A percentile compares a stretch with the other conserved stretches of the same genome.
phyloP scores from a whole-genome alignment of 2,329 filamentous ascomycete genomes.

The Neonectria neomacrospora region DNA sequence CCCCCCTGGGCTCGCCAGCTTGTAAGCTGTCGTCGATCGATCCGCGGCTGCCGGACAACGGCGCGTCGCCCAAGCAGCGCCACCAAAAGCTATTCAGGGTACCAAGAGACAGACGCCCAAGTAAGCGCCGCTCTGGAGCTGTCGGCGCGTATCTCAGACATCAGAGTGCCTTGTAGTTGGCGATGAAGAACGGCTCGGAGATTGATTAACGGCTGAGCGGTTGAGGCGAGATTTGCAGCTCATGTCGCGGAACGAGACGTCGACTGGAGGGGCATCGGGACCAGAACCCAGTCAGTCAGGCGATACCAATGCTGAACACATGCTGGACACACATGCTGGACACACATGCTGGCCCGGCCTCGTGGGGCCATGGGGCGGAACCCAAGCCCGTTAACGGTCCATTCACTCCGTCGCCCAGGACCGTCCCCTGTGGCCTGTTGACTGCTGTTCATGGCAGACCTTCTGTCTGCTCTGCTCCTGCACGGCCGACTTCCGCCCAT shows the following conservation, averaged over 20 bases:
- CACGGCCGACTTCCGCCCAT: slow-evolving; percentile 28
- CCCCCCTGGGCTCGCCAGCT: not conserved
- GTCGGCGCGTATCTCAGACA: not conserved
- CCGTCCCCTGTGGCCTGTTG: not conserved
- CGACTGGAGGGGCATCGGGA: slow-evolving; percentile 15
- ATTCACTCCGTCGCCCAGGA: not conserved
- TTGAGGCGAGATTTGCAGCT: slow-evolving; percentile 28
- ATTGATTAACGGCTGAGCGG: slow-evolving; percentile 18
- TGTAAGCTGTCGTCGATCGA: not conserved
- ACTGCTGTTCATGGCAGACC: slow-evolving; percentile 20
- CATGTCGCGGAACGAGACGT: slow-evolving; percentile 18
- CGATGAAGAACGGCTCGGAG: slow-evolving; percentile 5
- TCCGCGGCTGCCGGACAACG: not conserved
- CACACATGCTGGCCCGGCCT: no score
- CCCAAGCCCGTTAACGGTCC: slow-evolving; percentile 12
- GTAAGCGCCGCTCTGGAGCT: not conserved
- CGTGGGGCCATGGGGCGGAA: slow-evolving; percentile 20
- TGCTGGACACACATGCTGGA: no score
- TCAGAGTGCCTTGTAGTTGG: not conserved
- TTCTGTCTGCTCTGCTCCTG: not conserved
- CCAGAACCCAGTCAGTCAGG: slow-evolving; percentile 32
- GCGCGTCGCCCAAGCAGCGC: not conserved
- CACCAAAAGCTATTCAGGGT: not conserved
- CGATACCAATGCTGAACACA: slow-evolving; percentile 16
- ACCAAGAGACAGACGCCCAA: not conserved